Conservation (phyloP, 2,329 filamentous ascomycete species). For the Talaromyces sp. region DNA sequence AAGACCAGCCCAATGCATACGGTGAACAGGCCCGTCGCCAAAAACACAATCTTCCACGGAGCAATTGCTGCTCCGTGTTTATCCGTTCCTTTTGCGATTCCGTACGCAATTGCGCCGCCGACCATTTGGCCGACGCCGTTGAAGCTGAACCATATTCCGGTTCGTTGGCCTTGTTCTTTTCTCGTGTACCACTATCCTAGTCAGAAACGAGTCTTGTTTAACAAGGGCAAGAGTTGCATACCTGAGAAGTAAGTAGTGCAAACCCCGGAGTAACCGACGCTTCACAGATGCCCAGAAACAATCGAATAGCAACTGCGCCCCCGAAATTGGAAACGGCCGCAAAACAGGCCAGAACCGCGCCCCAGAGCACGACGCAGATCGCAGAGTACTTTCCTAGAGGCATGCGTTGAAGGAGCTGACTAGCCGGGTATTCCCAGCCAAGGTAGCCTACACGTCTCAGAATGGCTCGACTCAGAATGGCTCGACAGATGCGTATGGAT, state of each 20-base stretch:
- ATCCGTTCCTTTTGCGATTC: slow-evolving; percentile 53
- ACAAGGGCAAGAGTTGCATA: slow-evolving; percentile 14
- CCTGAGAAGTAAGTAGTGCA: slow-evolving; percentile 58
- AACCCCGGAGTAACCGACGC: slow-evolving; percentile 65
- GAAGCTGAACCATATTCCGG: slow-evolving; percentile 64
- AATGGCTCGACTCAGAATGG: too few species aligned
- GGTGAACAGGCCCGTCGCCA: slow-evolving; percentile 52
- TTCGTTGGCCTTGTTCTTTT: slow-evolving; percentile 59
- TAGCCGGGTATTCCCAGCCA: slow-evolving; percentile 63
- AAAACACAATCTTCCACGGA: slow-evolving; percentile 61
- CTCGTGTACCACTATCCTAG: slow-evolving; percentile 62
- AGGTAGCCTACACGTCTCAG: slow-evolving; percentile 35
- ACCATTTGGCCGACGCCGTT: slow-evolving; percentile 61
- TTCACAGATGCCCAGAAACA: slow-evolving; percentile 65
- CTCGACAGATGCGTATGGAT: too few species aligned
- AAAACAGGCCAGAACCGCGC: slow-evolving; percentile 56
- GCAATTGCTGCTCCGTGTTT: slow-evolving; percentile 54
- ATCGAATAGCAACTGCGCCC: slow-evolving; percentile 59
- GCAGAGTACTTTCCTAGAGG: slow-evolving; percentile 64
- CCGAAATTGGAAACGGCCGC: slow-evolving; percentile 57
- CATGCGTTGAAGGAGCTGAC: slow-evolving; percentile 57
- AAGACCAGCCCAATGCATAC: slow-evolving; percentile 46
- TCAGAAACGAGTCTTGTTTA: not conserved
- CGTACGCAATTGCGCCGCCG: slow-evolving; percentile 59
- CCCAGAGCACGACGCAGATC: slow-evolving; percentile 61